Evolutionary conservation across 352 stramenopile genomes (phyloP), one percentile per base, ranked within the genome.

Genomic region (Globisporangium abappressorium): DNA sequence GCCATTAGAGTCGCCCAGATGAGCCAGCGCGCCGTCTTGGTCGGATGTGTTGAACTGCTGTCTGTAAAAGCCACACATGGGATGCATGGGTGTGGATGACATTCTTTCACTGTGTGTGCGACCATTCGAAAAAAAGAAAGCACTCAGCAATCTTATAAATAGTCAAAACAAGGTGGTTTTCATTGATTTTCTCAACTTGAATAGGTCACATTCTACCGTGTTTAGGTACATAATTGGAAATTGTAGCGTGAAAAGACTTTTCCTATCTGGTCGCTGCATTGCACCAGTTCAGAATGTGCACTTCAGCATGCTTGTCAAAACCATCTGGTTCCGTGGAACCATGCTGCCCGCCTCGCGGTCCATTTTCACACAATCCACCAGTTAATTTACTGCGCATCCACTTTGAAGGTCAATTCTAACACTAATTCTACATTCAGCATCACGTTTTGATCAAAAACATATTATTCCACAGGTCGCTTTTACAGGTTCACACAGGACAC

Each of bases 51-150:
- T 49, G 41, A 49, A 49, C 15, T 22, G 15, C 41, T 49, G 41
- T 49, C 41, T 49, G 41, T 49, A 49, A 55, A 12, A 43, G 30
- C 30, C 30, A 28, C 46, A 2, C 5, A 20, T n/a, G 55, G 28
- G 55, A 28, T 60, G 1, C 5, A 20, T 30, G 55, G 28, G 55
- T 60, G 54, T 14, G 54, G 26, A 59, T 41, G 18, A 30, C 28
- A 9, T 41, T 59, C 34, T 58, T 30, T 33, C 15, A 18, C 33
- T 28, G 55, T 12, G 55, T 60, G 54, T 33, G 20, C 28, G 54
- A 59, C 28, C 54, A 59, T 59, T 59, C 28, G 28, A 43, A 59
- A 43, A 59, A 58, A 58, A 43, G 26, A 59, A 59, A 43, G 5
- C 30, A 46, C 30, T 30, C 55, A 60, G 55, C 55, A 60, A 60